A percentile compares a stretch with the other conserved stretches of the same genome.
Evolutionary conservation across 345 rosid genomes (phyloP).

Genomic region (Corchorus capsularis): DNA sequence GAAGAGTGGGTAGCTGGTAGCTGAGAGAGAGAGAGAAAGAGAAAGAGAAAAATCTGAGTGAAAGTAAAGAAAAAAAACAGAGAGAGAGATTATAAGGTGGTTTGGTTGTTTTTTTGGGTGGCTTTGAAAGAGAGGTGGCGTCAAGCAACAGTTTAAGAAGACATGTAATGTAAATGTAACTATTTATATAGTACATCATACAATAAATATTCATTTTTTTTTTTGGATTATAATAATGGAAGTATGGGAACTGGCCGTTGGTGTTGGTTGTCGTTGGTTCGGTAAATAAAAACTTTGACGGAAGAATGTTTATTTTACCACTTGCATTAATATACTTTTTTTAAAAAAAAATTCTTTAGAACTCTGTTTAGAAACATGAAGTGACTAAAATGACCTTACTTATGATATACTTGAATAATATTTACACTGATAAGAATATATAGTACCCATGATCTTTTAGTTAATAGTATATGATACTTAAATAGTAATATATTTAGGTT

Average conservation of each 20-base stretch:
- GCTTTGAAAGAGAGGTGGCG: slow-evolving; percentile 11
- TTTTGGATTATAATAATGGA: neutral
- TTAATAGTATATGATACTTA: no score
- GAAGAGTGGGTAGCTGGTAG: slow-evolving; percentile 11
- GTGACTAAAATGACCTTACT: no score
- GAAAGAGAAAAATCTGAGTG: neutral
- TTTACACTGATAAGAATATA: no score
- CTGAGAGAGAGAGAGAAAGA: neutral
- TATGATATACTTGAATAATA: no score
- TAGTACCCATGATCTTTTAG: no score
- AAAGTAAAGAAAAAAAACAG: slow-evolving; percentile 1
- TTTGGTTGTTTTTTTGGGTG: neutral
- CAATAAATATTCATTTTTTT: neutral
- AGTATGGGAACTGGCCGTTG: neutral
- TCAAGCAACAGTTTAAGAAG: slow-evolving; percentile 19
- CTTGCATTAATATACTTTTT: no score
- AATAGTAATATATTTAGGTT: no score
- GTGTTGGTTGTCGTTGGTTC: neutral
- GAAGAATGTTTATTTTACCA: no score
- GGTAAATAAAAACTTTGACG: neutral
- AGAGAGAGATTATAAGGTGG: neutral
- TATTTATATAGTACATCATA: neutral
- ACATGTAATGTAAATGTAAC: neutral
- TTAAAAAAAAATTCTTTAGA: no score
- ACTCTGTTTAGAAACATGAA: no score